Evolutionary conservation across 1,284 basidiomycete genomes (phyloP), one percentile per base, ranked within the genome.

Genomic region (Cryptococcus jaspeensis): DNA sequence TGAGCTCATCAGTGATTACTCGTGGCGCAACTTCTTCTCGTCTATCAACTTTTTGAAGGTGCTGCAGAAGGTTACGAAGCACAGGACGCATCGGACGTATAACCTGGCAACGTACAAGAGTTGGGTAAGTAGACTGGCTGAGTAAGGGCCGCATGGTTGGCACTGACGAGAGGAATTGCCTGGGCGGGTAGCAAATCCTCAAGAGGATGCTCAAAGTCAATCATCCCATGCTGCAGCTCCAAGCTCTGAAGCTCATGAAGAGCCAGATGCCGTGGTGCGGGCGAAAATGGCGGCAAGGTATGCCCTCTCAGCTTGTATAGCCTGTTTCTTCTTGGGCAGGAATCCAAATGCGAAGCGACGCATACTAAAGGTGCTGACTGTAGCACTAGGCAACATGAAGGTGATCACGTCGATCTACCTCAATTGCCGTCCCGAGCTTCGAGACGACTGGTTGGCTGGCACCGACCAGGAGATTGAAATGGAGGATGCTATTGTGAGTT

Each of bases 71-170:
- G 77, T 99, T 62, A 95, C 93, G 1, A 99, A 99, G 78, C 86
- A 89, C 65, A 87, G 93, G 42, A 90, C 91, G 8, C 93, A 98
- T 75, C 84, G 96, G 22, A 96, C 99, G 61, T 87, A 91, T 80
- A 88, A 99, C 83, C 82, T 99, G 60, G 92, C 96, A 22, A 93
- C 98, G 75, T 98, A 99, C 81, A 99, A 99, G 81, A 95, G 91
- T 72, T 94, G 92, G 42, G 93, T 92, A 64, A 74, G 87, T 78
- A 11, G 25, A 45, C 53, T 15, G 5, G 41, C 11, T 28, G 32
- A 28, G 40, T 32, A 46, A 32, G 11, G 20, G 15, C 37, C 15
- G 13, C 28, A 32, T 12, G 37, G 37, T n/a, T 2, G 39, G 44
- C 15, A 20, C 41, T 59, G 35, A n/a, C 47, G 20, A 5, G 28